phyloP scores from a whole-genome alignment of 495 filamentous ascomycete genomes.

The Cairneyella variabilis region DNA sequence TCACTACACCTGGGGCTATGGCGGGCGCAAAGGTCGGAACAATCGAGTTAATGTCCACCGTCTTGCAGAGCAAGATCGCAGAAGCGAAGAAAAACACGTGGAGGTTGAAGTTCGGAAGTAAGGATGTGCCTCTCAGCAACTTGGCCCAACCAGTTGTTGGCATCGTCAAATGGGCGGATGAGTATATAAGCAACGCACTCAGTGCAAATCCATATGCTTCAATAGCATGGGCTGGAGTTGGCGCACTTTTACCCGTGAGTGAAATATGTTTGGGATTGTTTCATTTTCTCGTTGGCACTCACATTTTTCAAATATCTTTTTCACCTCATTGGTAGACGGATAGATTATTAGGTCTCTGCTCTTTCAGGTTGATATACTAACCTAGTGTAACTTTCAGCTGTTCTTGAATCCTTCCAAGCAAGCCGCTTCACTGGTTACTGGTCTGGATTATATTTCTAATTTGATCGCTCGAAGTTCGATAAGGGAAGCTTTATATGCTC shows the following conservation, averaged over 20 bases:
- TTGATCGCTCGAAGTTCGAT: constrained; percentile 4
- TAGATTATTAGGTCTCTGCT: too few species aligned
- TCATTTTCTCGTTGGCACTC: too few species aligned
- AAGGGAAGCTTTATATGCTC: constrained; percentile 3
- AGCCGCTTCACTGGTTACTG: not conserved
- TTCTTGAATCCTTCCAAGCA: constrained; percentile 10
- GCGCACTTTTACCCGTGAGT: not conserved
- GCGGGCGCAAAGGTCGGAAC: not conserved
- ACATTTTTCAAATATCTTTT: too few species aligned
- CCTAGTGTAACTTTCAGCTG: too few species aligned
- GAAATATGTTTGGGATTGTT: not conserved
- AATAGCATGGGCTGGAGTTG: constrained; percentile 4
- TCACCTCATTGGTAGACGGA: too few species aligned
- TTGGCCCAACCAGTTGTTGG: not conserved
- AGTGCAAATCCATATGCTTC: not conserved
- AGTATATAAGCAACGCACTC: not conserved
- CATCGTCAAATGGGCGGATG: not conserved
- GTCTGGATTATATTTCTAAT: constrained; percentile 1
- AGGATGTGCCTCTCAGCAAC: constrained; percentile 1
- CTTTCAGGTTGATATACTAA: too few species aligned
- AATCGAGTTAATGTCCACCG: not conserved
- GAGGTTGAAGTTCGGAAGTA: constrained; percentile 1
- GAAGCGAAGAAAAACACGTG: not conserved
- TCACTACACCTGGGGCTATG: not conserved
- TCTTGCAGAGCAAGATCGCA: not conserved